Percentiles rank a stretch among this genome's conserved stretches.
Conservation (phyloP, 2,329 filamentous ascomycete genomes). For the Penicillium occitanis region DNA sequence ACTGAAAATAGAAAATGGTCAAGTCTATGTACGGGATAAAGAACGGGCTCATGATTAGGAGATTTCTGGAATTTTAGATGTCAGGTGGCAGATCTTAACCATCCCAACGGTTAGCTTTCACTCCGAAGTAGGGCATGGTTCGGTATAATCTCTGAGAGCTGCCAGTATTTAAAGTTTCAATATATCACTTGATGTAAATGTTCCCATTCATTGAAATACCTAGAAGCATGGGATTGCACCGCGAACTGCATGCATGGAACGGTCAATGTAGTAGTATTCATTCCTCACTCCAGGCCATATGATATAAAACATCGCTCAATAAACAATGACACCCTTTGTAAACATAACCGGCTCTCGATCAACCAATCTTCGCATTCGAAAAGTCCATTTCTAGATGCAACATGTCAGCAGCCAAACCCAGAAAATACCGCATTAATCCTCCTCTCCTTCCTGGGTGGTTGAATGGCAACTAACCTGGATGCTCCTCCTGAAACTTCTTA, state of each 20-base stretch:
- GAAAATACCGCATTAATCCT: neutral
- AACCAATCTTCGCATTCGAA: slow-evolving; percentile 62
- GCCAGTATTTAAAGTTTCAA: neutral
- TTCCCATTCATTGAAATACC: too few relatives aligned
- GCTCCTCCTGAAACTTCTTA: slow-evolving; percentile 84
- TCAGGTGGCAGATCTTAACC: neutral
- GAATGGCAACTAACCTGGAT: slow-evolving; percentile 49
- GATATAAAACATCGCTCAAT: neutral
- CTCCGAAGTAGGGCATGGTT: neutral
- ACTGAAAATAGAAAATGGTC: neutral
- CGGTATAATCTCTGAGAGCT: neutral
- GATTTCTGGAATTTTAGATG: neutral
- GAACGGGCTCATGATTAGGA: neutral
- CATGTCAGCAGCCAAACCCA: slow-evolving; percentile 20
- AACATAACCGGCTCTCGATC: slow-evolving; percentile 19
- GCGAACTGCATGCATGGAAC: neutral
- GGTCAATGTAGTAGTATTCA: neutral
- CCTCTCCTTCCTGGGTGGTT: neutral
- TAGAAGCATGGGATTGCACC: neutral
- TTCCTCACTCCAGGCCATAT: neutral
- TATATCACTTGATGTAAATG: neutral
- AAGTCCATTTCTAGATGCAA: slow-evolving; percentile 62
- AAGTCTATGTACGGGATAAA: neutral
- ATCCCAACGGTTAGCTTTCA: neutral
- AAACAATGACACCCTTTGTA: too few relatives aligned